These are phyloP conservation scores for Fusarium sarcochroum DNA, from an alignment of 2,329 filamentous ascomycete species.

Conservation along the genomic window DNA sequence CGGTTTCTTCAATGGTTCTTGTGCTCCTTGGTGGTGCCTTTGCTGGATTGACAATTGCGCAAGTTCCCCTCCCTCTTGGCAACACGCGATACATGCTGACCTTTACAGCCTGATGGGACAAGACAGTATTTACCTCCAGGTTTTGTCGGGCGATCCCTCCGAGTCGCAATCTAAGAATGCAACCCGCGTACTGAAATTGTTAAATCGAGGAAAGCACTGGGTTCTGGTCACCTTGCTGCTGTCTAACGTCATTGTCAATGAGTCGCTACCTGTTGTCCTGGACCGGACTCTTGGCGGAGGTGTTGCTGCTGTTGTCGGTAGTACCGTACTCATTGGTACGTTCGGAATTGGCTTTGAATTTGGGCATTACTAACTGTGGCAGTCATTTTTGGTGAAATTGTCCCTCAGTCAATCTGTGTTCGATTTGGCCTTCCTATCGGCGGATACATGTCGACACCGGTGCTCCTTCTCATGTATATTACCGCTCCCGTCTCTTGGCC, in stretches of 20 bases:
- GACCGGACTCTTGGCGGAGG: slow-evolving; percentile 95
- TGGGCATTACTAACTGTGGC: slow-evolving; percentile 41
- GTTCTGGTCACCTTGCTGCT: slow-evolving; percentile 93
- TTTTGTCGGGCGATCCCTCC: slow-evolving; percentile 87
- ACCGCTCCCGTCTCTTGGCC: slow-evolving; percentile 93
- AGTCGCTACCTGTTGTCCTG: slow-evolving; percentile 93
- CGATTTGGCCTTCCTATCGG: slow-evolving; percentile 96
- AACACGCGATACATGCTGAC: slow-evolving; percentile 38
- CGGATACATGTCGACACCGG: slow-evolving; percentile 91
- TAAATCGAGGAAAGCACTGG: slow-evolving; percentile 96
- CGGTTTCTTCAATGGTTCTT: slow-evolving; percentile 81
- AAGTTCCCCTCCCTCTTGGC: slow-evolving; percentile 54
- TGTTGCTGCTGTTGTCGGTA: slow-evolving; percentile 92
- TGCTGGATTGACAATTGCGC: slow-evolving; percentile 92
- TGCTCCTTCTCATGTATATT: slow-evolving; percentile 91
- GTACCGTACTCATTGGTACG: slow-evolving; percentile 93
- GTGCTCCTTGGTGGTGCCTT: slow-evolving; percentile 93
- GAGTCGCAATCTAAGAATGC: slow-evolving; percentile 91
- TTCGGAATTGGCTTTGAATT: neutral
- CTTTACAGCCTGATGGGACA: slow-evolving; percentile 71
- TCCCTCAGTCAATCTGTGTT: slow-evolving; percentile 96
- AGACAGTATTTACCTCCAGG: slow-evolving; percentile 97
- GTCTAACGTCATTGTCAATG: slow-evolving; percentile 98
- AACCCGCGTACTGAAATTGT: slow-evolving; percentile 80
- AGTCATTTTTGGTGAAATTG: slow-evolving; percentile 99